phyloP scores from a whole-genome alignment of 108 stramenopile species.

The Pseudonitzschia multiseries region DNA sequence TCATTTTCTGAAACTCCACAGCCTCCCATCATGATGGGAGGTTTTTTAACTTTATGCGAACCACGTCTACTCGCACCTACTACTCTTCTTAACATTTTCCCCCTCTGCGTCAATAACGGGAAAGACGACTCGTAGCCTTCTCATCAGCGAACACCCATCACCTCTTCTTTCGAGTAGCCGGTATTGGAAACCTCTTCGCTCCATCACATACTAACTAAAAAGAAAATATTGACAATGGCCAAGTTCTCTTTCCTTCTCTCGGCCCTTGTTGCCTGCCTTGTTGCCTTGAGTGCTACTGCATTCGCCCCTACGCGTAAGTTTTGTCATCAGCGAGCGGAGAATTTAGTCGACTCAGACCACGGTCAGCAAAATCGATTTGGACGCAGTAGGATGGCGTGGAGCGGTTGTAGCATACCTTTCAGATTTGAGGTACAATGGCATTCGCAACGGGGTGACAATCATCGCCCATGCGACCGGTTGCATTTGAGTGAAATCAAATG shows the following conservation, averaged over 20 bases:
- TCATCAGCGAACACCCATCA: constrained; percentile 1
- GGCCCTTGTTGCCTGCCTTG: constrained; percentile 36
- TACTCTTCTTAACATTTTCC: background rate
- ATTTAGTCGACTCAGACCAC: background rate
- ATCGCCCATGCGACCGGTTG: too few relatives aligned
- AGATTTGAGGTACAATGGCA: too few relatives aligned
- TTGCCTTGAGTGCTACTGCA: constrained; percentile 31
- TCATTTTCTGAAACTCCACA: background rate
- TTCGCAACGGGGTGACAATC: too few relatives aligned
- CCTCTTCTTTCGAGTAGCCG: background rate
- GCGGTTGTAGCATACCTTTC: too few relatives aligned
- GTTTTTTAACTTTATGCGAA: background rate
- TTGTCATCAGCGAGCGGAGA: background rate
- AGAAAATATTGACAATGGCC: constrained; percentile 27
- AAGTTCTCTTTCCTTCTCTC: constrained; percentile 36
- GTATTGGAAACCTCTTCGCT: background rate
- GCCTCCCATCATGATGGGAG: constrained; percentile 6
- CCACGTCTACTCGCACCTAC: too few relatives aligned
- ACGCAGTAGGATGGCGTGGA: too few relatives aligned
- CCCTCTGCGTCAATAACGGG: background rate
- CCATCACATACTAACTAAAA: background rate
- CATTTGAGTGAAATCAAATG: too few relatives aligned
- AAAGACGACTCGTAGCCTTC: background rate
- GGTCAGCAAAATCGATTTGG: background rate
- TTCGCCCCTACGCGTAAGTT: constrained; percentile 47